phyloP scores from a whole-genome alignment of 768 basidiomycete genomes.

The Collybia sp. region DNA sequence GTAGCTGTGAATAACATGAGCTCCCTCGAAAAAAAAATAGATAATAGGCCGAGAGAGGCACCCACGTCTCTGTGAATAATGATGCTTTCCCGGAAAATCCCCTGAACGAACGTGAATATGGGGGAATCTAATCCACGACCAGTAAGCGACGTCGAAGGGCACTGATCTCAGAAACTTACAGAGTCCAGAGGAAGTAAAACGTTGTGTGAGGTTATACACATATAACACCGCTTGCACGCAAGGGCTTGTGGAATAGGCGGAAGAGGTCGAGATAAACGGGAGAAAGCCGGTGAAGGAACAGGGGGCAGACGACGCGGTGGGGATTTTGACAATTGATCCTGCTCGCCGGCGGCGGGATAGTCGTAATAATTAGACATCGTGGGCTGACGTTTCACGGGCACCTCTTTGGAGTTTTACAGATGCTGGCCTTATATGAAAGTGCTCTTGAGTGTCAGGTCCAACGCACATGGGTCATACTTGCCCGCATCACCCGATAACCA shows the following conservation, averaged over 20 bases:
- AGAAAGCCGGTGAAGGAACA: slow-evolving; percentile 23
- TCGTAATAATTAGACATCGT: slow-evolving; percentile 11
- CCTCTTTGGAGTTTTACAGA: background rate
- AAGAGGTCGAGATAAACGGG: too few species aligned
- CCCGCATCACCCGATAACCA: too few species aligned
- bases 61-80: slow-evolving; percentile 52
- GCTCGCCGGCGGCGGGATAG: slow-evolving; percentile 9
- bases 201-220: slow-evolving; percentile 39
- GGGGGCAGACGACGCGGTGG: slow-evolving; percentile 43
- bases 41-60: slow-evolving; percentile 2
- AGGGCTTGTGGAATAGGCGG: slow-evolving; percentile 20
- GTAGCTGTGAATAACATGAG: slow-evolving; percentile 2
- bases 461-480: too few species aligned
- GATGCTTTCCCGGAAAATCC: slow-evolving; percentile 58
- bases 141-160: background rate
- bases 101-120: slow-evolving; percentile 41
- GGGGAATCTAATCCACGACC: slow-evolving; percentile 30
- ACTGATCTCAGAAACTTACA: slow-evolving; percentile 21
- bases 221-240: slow-evolving; percentile 40
- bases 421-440: background rate
- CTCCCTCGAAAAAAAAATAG: background rate
- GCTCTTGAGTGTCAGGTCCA: too few species aligned
- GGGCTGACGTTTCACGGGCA: slow-evolving; percentile 5
- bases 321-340: slow-evolving; percentile 7
- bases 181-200: slow-evolving; percentile 35